Percentiles rank a stretch among this genome's conserved stretches.
Conservation (phyloP, 768 basidiomycete species). For the Asterophora parasitica region DNA sequence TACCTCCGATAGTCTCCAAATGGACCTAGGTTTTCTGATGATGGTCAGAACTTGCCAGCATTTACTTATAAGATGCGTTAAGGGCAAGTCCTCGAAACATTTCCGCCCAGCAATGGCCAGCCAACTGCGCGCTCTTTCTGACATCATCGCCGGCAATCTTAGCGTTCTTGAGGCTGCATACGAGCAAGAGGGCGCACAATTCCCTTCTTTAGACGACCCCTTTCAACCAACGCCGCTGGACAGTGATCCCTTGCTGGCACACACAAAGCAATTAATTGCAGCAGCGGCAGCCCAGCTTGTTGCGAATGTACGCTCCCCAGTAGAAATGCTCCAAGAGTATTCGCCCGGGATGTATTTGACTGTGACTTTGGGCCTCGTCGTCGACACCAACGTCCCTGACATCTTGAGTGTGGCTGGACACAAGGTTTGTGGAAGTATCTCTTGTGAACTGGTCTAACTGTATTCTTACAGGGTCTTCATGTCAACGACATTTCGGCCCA, state of each 20-base stretch:
- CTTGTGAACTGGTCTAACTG: slow-evolving; percentile 1
- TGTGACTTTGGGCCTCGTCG: slow-evolving; percentile 16
- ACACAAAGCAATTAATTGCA: neutral
- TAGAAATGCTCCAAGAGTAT: slow-evolving; percentile 13
- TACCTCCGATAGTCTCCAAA: too few relatives aligned
- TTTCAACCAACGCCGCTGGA: neutral
- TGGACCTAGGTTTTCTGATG: too few relatives aligned
- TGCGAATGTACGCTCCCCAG: slow-evolving; percentile 14
- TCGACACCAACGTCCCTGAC: slow-evolving; percentile 28
- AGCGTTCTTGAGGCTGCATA: slow-evolving; percentile 2
- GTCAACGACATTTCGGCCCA: slow-evolving; percentile 27
- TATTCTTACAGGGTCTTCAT: slow-evolving; percentile 23
- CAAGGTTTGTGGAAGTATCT: slow-evolving; percentile 1
- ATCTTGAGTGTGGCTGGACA: slow-evolving; percentile 25
- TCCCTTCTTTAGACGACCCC: slow-evolving; percentile 2
- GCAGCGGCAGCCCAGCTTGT: slow-evolving; percentile 20
- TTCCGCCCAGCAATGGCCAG: neutral
- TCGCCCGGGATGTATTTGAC: slow-evolving; percentile 11
- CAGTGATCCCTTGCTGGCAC: neutral
- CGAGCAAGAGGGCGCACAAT: neutral
- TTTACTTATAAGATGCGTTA: too few relatives aligned
- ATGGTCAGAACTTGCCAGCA: too few relatives aligned
- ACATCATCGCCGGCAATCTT: slow-evolving; percentile 1
- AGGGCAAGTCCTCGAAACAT: too few relatives aligned
- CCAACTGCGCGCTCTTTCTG: neutral